phyloP scores from a whole-genome alignment of 805 yeast genomes.

The Vanderwaltozyma verrucispora region DNA sequence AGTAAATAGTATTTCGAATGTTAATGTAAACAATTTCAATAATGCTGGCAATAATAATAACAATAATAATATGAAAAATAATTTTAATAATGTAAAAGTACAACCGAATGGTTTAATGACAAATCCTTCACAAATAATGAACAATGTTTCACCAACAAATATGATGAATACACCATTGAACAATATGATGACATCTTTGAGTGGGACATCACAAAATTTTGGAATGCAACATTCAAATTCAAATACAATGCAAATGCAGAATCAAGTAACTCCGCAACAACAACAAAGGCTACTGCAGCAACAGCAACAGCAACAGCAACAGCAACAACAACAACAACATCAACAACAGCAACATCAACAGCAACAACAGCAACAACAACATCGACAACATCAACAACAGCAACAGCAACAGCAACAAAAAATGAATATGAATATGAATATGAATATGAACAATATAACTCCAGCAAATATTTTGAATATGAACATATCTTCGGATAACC shows the following conservation, averaged over 20 bases:
- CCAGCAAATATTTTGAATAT: conserved; percentile 16
- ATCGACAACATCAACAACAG: conserved; percentile 2
- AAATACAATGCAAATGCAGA: not conserved
- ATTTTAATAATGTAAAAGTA: not conserved
- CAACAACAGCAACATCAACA: conserved; percentile 3
- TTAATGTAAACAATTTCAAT: conserved; percentile 1
- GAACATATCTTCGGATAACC: conserved; percentile 8
- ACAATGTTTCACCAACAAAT: conserved; percentile 14
- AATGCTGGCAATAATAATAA: no score
- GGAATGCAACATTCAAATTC: not conserved
- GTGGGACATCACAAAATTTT: not conserved
- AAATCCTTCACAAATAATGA: conserved; percentile 11
- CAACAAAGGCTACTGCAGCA: conserved; percentile 2
- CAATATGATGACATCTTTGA: conserved; percentile 5
- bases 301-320: conserved; percentile 4
- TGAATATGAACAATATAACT: conserved; percentile 13
- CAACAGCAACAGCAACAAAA: conserved; percentile 2
- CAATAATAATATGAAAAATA: not conserved
- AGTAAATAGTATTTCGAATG: not conserved
- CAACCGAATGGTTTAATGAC: conserved; percentile 1
- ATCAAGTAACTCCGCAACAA: not conserved
- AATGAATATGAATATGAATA: no score
- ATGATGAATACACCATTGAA: conserved; percentile 18
- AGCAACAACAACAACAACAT: conserved; percentile 2
- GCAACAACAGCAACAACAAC: conserved; percentile 2